Evolutionary conservation across 1,284 basidiomycete species (phyloP), one percentile per base, ranked within the genome.

Genomic region (Erythrobasidium hasegawianum): DNA sequence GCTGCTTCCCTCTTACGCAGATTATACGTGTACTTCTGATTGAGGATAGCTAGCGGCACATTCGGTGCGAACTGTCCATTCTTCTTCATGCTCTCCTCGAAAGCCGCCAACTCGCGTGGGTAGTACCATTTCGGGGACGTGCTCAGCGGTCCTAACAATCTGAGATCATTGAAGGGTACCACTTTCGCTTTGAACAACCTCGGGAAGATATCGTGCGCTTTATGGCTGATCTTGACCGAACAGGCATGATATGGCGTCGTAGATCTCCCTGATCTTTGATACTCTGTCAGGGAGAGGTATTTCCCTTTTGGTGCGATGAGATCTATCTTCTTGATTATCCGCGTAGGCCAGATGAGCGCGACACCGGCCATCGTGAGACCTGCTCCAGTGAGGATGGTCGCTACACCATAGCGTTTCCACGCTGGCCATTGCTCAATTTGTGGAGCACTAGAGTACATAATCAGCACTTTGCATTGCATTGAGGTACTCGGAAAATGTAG

Each of bases 271-370:
- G 55, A 20, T 26, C 29, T 33, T 26, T 14, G 50, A 45, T 24
- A 27, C 26, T 20, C 43, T 49, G 22, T 29, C 47, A 26, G 38
- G 55, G 13, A 41, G 27, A 43, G 27, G 45, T 2, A 65, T 33
- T 24, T 24, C 18, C 24, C 16, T 20, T 41, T 20, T 2, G 55
- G 62, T 13, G 62, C 43, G 29, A 57, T 39, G 33, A 65, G 29
- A 14, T 40, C 53, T 29, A 65, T 40, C n/a, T 45, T 33, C 62
- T 65, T 65, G 18, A 65, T 33, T 13, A 65, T 65, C 8, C 62
- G 43, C 2, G 62, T 65, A 18, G 62, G 62, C 62, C 62, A 65
- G 62, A 57, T 57, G 43, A 65, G 20, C 33, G 54, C 41, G 39
- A 55, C 50, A 38, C 50, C 62, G 45, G 41, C 56, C 5, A 65